Evolutionary conservation across 352 stramenopile species (phyloP).

Genomic region (Pythium aphanidermatum): DNA sequence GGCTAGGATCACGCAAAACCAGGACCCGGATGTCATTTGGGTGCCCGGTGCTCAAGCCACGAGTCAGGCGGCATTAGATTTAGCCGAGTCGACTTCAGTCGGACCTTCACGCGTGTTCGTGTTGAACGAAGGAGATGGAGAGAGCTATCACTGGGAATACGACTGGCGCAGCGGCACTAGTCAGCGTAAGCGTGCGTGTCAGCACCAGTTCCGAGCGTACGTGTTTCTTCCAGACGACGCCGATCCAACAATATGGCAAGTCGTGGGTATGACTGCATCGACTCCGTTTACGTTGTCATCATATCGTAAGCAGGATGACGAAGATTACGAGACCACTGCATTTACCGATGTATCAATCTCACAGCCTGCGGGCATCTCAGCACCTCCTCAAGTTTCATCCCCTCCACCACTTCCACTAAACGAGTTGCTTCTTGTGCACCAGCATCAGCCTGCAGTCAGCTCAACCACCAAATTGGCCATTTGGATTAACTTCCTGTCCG

Average conservation of each 20-base stretch:
- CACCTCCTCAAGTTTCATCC: not conserved
- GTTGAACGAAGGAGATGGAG: slow-evolving; percentile 22
- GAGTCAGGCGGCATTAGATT: not conserved
- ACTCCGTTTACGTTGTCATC: slow-evolving; percentile 32
- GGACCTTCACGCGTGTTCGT: slow-evolving; percentile 15
- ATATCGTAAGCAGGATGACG: slow-evolving; percentile 31
- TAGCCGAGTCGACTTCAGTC: not conserved
- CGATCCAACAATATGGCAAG: slow-evolving; percentile 17
- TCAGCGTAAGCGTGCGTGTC: slow-evolving; percentile 30
- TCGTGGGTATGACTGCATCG: slow-evolving; percentile 25
- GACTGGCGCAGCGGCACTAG: slow-evolving; percentile 51
- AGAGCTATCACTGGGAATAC: slow-evolving; percentile 46
- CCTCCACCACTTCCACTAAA: not conserved
- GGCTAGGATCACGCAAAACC: slow-evolving; percentile 12
- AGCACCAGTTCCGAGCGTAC: slow-evolving; percentile 40
- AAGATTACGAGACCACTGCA: slow-evolving; percentile 14
- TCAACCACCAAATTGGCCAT: slow-evolving; percentile 18
- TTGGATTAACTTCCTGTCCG: slow-evolving; percentile 13
- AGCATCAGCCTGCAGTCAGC: slow-evolving; percentile 12
- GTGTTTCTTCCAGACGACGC: slow-evolving; percentile 17
- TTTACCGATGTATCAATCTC: not conserved
- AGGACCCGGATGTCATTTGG: slow-evolving; percentile 16
- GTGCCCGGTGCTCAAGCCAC: slow-evolving; percentile 10
- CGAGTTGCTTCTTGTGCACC: slow-evolving; percentile 12
- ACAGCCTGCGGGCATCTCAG: not conserved